phyloP scores from a whole-genome alignment of 2,329 filamentous ascomycete species.

The Colletotrichum zoysiae region DNA sequence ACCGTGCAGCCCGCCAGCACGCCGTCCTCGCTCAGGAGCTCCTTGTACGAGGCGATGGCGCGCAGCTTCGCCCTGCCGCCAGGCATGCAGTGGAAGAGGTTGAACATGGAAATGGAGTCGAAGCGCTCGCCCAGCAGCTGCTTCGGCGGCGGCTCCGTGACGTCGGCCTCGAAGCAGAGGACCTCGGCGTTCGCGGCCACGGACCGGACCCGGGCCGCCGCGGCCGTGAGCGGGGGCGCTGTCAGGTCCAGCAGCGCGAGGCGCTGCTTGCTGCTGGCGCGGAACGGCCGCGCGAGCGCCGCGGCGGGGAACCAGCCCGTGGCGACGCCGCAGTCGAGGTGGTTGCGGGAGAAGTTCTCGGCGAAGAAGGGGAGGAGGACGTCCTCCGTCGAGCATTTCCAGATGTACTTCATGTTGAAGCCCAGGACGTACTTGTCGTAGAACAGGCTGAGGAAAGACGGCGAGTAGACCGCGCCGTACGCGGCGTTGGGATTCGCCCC shows the following conservation, averaged over 20 bases:
- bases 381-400: conserved; percentile 50
- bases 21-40: conserved; percentile 51
- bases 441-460: conserved; percentile 41
- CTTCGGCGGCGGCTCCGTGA: conserved; percentile 49
- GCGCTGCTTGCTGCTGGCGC: conserved; percentile 43
- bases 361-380: conserved; percentile 52
- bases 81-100: conserved; percentile 58
- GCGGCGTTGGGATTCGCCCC: conserved; percentile 13
- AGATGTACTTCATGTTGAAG: conserved; percentile 53
- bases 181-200: conserved; percentile 44
- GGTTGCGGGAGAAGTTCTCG: conserved; percentile 50
- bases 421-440: conserved; percentile 52
- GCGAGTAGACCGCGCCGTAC: conserved; percentile 29
- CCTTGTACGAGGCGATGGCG: conserved; percentile 50
- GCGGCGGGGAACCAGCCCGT: conserved; percentile 54
- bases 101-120: conserved; percentile 59
- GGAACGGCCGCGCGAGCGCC: conserved; percentile 44
- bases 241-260: conserved; percentile 55
- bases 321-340: conserved; percentile 57
- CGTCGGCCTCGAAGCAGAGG: conserved; percentile 52
- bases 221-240: conserved; percentile 48
- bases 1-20: conserved; percentile 55
- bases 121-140: conserved; percentile 48
- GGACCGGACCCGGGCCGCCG: conserved; percentile 46
- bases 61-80: conserved; percentile 48